Conservation (phyloP, 352 stramenopile genomes). For the Phytophthora kernoviae region DNA sequence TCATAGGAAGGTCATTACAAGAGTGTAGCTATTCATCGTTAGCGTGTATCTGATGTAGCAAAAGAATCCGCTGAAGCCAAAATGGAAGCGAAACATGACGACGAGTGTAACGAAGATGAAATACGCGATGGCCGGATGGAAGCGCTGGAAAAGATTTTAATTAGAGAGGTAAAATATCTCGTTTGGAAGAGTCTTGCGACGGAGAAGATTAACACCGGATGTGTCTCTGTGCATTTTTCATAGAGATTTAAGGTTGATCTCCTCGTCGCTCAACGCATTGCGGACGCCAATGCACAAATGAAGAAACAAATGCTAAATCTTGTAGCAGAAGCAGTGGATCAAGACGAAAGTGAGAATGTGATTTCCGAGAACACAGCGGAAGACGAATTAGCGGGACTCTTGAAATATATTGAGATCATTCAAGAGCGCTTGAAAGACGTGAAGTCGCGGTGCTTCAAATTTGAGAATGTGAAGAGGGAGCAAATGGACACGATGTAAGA, state of each 20-base stretch:
- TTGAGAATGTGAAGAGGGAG: constrained; percentile 54
- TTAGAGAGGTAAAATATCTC: constrained; percentile 53
- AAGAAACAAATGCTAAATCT: constrained; percentile 77
- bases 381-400: constrained; percentile 52
- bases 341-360: constrained; percentile 26
- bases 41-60: not conserved
- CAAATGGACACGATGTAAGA: constrained; percentile 73
- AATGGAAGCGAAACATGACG: constrained; percentile 11
- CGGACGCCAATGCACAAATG: constrained; percentile 58
- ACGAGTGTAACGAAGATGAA: constrained; percentile 7
- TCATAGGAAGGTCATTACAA: not conserved
- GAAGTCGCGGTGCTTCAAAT: constrained; percentile 74
- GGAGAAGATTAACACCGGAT: not conserved
- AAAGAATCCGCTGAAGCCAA: constrained; percentile 20
- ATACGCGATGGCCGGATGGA: constrained; percentile 35
- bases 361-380: constrained; percentile 20
- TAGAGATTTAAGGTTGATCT: constrained; percentile 81
- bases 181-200: not conserved
- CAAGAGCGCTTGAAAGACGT: constrained; percentile 60
- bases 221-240: not conserved
- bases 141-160: constrained; percentile 59
- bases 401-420: constrained; percentile 53
- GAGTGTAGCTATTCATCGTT: not conserved
- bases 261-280: constrained; percentile 70
- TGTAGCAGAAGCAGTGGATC: constrained; percentile 34